These are phyloP conservation scores for Saturnispora besseyi DNA, from an alignment of 805 yeast species.

Conservation along the genomic window DNA sequence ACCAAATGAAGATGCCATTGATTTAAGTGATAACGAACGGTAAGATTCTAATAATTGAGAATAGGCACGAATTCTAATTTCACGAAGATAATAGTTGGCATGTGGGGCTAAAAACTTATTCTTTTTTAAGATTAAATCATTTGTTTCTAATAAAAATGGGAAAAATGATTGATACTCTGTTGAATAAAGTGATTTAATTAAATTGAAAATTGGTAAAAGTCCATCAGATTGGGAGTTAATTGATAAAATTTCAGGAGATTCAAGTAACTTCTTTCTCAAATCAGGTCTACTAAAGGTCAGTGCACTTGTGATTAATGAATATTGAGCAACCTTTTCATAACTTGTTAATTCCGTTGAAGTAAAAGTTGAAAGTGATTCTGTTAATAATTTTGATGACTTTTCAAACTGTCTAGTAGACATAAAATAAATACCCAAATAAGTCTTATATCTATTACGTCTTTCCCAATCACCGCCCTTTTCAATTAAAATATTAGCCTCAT, in stretches of 20 bases:
- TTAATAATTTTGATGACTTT: conserved; percentile 77
- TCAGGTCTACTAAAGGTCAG: conserved; percentile 76
- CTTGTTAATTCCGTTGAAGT: conserved; percentile 85
- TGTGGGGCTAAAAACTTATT: conserved; percentile 64
- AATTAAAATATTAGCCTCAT: conserved; percentile 61
- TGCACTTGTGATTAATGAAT: conserved; percentile 83
- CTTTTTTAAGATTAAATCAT: conserved; percentile 61
- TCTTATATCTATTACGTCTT: conserved; percentile 88
- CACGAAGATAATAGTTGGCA: conserved; percentile 77
- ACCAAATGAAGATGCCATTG: conserved; percentile 92
- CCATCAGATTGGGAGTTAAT: conserved; percentile 61
- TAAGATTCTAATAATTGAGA: conserved; percentile 91
- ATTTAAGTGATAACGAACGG: conserved; percentile 77
- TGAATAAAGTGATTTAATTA: conserved; percentile 80
- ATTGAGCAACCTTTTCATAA: conserved; percentile 83
- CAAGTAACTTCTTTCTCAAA: conserved; percentile 74
- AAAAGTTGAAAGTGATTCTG: conserved; percentile 90
- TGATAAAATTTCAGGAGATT: conserved; percentile 87
- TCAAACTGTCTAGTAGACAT: conserved; percentile 79
- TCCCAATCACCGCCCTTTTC: conserved; percentile 99
- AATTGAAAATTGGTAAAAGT: conserved; percentile 70
- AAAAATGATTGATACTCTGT: conserved; percentile 80
- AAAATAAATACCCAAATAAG: conserved; percentile 77
- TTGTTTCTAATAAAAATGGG: conserved; percentile 65
- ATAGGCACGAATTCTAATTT: conserved; percentile 90